phyloP scores from a whole-genome alignment of 257 asterid species.

The Nicotiana paniculata region DNA sequence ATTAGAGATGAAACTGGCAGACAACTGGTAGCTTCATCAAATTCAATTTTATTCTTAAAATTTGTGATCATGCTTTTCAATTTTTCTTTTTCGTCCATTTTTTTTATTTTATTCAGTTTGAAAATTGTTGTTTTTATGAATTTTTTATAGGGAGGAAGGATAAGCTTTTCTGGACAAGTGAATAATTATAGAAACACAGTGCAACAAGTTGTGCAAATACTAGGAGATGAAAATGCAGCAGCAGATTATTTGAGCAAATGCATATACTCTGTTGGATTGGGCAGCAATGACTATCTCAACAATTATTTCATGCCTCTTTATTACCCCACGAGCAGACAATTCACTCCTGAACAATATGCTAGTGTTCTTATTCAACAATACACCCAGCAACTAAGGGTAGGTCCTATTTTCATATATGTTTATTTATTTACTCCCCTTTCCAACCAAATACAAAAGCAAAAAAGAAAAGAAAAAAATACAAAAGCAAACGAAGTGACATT shows the following conservation, averaged over 20 bases:
- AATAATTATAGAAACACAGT: conserved; percentile 11
- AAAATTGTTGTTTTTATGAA: neutral
- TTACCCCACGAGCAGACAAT: conserved; percentile 5
- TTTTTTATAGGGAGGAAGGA: conserved; percentile 10
- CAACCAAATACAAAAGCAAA: too few relatives aligned
- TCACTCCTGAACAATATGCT: conserved; percentile 41
- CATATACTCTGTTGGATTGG: conserved; percentile 17
- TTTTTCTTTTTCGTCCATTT: too few relatives aligned
- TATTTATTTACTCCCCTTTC: neutral
- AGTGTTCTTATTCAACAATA: conserved; percentile 41
- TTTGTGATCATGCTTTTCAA: neutral
- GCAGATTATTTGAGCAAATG: conserved; percentile 9
- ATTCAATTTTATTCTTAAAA: neutral
- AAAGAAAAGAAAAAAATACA: too few relatives aligned
- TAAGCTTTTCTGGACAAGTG: conserved; percentile 9
- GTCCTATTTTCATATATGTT: neutral
- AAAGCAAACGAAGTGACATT: too few relatives aligned
- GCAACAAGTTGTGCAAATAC: neutral
- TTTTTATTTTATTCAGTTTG: neutral
- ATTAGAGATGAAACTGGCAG: conserved; percentile 31
- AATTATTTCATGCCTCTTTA: conserved; percentile 19
- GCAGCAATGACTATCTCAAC: conserved; percentile 32
- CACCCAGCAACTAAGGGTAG: conserved; percentile 32
- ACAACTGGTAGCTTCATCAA: conserved; percentile 5
- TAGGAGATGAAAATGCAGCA: conserved; percentile 2